phyloP scores from a whole-genome alignment of 2,329 filamentous ascomycete genomes.

The Talaromyces sp. region DNA sequence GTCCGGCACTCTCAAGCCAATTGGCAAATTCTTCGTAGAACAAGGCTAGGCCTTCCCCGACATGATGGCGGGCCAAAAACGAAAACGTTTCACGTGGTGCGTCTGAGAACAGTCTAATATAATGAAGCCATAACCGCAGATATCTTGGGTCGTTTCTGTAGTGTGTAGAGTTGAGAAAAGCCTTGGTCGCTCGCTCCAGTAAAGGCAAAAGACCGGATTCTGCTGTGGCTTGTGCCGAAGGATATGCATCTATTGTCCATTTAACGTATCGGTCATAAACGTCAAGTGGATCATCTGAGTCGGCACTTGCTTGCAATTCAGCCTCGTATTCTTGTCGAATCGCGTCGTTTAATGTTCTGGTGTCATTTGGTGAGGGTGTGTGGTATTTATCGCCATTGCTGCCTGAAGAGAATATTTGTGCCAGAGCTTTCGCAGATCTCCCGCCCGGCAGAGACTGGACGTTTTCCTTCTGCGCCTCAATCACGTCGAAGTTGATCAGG shows the following conservation, averaged over 20 bases:
- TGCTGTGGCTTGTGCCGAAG: conserved; percentile 83
- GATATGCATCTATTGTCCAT: conserved; percentile 94
- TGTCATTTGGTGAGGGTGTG: conserved; percentile 65
- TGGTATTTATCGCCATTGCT: conserved; percentile 48
- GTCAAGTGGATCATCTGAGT: conserved; percentile 92
- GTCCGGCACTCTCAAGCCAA: conserved; percentile 77
- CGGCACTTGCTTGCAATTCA: conserved; percentile 70
- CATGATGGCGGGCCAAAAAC: conserved; percentile 79
- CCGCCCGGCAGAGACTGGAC: conserved; percentile 88
- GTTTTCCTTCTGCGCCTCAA: conserved; percentile 96
- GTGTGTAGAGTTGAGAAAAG: conserved; percentile 76
- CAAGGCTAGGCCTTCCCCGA: conserved; percentile 80
- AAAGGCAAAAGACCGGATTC: conserved; percentile 85
- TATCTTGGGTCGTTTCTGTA: conserved; percentile 97
- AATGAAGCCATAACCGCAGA: conserved; percentile 87
- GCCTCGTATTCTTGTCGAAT: conserved; percentile 80
- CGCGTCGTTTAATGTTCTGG: conserved; percentile 69
- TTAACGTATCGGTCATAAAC: conserved; percentile 94
- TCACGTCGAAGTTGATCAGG: conserved; percentile 70
- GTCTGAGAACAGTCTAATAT: conserved; percentile 89
- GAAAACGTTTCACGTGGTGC: conserved; percentile 88
- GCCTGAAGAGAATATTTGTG: conserved; percentile 59
- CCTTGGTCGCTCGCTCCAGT: conserved; percentile 86
- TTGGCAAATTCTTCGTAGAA: conserved; percentile 97
- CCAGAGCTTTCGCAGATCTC: conserved; percentile 83